Evolutionary conservation across 1,284 basidiomycete species (phyloP), one percentile per base, ranked within the genome.

Genomic region (Acaromyces ingoldii): DNA sequence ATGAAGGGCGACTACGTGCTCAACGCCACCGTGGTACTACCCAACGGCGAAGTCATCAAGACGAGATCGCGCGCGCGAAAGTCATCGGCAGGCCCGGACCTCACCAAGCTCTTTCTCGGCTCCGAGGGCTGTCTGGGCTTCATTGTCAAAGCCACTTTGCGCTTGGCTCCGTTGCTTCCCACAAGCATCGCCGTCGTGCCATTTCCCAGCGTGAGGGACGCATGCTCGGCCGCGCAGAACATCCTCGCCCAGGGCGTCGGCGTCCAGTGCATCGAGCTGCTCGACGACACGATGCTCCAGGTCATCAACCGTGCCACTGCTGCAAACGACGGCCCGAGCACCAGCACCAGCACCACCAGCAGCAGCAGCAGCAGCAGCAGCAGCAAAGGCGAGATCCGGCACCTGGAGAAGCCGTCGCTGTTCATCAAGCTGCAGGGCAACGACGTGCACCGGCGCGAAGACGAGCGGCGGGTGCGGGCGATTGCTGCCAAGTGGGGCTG

Each of bases 81-180:
- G 74, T 92, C 89, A 0, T 86, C 88, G 0, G 90, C 90, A 0
- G 92, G 92, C 1, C 91, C 89, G 49, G 91, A 97, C 67, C 80
- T 84, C 1, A 92, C 90, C 1, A 91, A 92, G 65, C 76, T 96
- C 15, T 96, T 96, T 77, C 87, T 95, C 48, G 91, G 92, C 17
- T 88, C 91, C 0, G 92, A 97, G 73, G 92, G 92, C 1, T 96
- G 91, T 0, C 78, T 96, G 22, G 92, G 92, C 0, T 89, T 97
- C 50, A 82, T 96, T 29, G 92, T 89, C 0, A 91, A 95, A 76
- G 88, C 85, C 0, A 92, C 91, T 0, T 79, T 93, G 45, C 80
- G 87, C 5, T 80, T 95, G 5, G 82, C 88, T 0, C 91, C 91
- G 0, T 75, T 86, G 0, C 78, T 89, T n/a, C 87, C 87, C 3